Percentiles rank a stretch among this genome's conserved stretches.
phyloP scores from a whole-genome alignment of 1,139 yeast genomes.

The Diutina rugosa region DNA sequence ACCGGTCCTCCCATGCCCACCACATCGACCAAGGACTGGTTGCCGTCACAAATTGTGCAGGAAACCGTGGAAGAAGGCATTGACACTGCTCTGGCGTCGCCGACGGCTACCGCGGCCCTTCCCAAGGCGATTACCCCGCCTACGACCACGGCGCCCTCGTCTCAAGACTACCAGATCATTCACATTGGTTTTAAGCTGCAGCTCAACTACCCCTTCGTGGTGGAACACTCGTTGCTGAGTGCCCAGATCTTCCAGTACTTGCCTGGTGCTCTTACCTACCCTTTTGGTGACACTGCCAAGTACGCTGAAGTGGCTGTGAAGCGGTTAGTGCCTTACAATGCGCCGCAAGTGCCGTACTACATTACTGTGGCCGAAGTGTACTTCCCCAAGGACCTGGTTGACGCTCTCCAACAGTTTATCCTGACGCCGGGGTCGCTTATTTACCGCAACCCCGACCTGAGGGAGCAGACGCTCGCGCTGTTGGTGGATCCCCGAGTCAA shows the following conservation, averaged over 20 bases:
- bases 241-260: slow-evolving; percentile 68
- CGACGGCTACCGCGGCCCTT: slow-evolving; percentile 20
- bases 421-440: slow-evolving; percentile 30
- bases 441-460: slow-evolving; percentile 35
- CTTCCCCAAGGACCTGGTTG: slow-evolving; percentile 41
- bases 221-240: slow-evolving; percentile 48
- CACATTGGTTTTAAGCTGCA: slow-evolving; percentile 61
- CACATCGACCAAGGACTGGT: slow-evolving; percentile 23
- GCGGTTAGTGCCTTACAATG: slow-evolving; percentile 53
- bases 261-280: slow-evolving; percentile 41
- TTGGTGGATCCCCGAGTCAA: slow-evolving; percentile 47
- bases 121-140: slow-evolving; percentile 60
- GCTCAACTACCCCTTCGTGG: slow-evolving; percentile 63
- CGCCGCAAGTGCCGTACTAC: slow-evolving; percentile 37
- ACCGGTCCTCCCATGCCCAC: slow-evolving; percentile 2
- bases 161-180: slow-evolving; percentile 35
- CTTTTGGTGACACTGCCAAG: slow-evolving; percentile 24
- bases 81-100: slow-evolving; percentile 18
- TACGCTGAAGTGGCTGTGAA: slow-evolving; percentile 35
- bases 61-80: slow-evolving; percentile 18
- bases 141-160: slow-evolving; percentile 29
- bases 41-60: slow-evolving; percentile 34
- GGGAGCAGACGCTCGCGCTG: slow-evolving; percentile 34
- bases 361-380: slow-evolving; percentile 71
- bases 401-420: slow-evolving; percentile 30